Conservation (phyloP, 2,329 filamentous ascomycete genomes). For the Cordyceps cateniannulata region DNA sequence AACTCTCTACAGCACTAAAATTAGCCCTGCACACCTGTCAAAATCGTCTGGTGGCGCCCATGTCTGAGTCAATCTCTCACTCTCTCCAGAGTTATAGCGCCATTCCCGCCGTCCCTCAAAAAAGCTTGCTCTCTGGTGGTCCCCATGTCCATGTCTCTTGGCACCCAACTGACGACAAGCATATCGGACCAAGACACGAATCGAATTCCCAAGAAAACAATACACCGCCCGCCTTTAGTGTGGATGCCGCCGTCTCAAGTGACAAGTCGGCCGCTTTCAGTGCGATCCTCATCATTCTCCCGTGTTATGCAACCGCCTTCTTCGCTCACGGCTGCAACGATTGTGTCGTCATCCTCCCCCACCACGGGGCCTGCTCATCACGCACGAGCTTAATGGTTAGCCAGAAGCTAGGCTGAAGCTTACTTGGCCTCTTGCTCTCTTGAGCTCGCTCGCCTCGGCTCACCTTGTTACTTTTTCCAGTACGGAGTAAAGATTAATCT, state of each 20-base stretch:
- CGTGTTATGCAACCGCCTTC: not conserved
- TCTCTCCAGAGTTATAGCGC: slow-evolving; percentile 11
- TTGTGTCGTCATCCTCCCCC: slow-evolving; percentile 9
- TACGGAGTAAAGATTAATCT: too few species aligned
- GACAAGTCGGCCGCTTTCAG: slow-evolving; percentile 1
- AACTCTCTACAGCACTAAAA: not conserved
- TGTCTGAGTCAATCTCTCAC: slow-evolving; percentile 14
- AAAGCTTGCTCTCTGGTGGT: not conserved
- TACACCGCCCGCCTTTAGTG: not conserved
- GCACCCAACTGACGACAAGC: not conserved
- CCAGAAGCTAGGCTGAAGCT: not conserved
- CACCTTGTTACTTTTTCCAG: not conserved
- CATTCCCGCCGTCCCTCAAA: slow-evolving; percentile 5
- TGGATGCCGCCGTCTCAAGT: slow-evolving; percentile 3
- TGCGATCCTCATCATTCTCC: not conserved
- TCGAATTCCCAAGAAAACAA: not conserved
- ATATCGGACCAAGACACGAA: slow-evolving; percentile 10
- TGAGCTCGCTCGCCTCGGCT: slow-evolving; percentile 2
- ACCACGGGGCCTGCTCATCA: not conserved
- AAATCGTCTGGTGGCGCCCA: slow-evolving; percentile 12
- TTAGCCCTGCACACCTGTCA: slow-evolving; percentile 8
- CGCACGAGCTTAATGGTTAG: not conserved
- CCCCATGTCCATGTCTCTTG: slow-evolving; percentile 1
- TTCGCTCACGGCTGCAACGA: not conserved
- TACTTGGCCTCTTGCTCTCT: not conserved